These are phyloP conservation scores for Coprinopsis cinerea DNA, from an alignment of 768 basidiomycete species.

Conservation along the genomic window DNA sequence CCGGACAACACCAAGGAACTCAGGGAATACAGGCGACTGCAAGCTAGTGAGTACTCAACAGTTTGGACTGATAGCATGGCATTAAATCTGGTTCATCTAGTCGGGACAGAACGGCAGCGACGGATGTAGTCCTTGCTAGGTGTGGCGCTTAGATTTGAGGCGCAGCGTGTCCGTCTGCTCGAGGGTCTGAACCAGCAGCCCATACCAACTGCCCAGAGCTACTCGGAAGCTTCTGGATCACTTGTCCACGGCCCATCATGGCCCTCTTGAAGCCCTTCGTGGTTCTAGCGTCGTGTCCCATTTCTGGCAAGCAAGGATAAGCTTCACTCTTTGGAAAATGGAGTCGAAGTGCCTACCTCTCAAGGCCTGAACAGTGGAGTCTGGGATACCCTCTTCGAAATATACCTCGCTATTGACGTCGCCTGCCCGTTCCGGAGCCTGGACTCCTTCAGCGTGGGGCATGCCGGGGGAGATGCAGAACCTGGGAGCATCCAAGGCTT, in stretches of 20 bases:
- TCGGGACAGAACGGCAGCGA: constrained; percentile 60
- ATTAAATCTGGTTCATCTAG: constrained; percentile 23
- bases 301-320: constrained; percentile 38
- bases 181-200: constrained; percentile 90
- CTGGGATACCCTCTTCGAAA: constrained; percentile 78
- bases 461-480: constrained; percentile 91
- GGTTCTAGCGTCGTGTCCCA: constrained; percentile 81
- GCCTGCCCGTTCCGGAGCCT: constrained; percentile 36
- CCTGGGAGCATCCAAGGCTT: constrained; percentile 88
- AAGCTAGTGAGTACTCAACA: constrained; percentile 42
- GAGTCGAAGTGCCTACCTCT: constrained; percentile 39
- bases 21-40: constrained; percentile 69
- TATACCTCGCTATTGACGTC: constrained; percentile 81
- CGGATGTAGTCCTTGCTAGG: constrained; percentile 45
- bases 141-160: constrained; percentile 59
- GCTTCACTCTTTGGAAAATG: constrained; percentile 1
- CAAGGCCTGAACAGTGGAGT: constrained; percentile 58
- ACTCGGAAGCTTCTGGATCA: constrained; percentile 77
- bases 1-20: constrained; percentile 78
- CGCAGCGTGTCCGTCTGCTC: constrained; percentile 84
- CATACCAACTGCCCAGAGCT: constrained; percentile 72
- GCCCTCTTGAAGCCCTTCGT: constrained; percentile 55
- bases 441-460: constrained; percentile 46
- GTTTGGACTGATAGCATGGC: background rate
- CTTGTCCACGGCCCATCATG: constrained; percentile 79